These are phyloP conservation scores for Penicillium turbatum DNA, from an alignment of 495 filamentous ascomycete genomes.

Conservation along the genomic window DNA sequence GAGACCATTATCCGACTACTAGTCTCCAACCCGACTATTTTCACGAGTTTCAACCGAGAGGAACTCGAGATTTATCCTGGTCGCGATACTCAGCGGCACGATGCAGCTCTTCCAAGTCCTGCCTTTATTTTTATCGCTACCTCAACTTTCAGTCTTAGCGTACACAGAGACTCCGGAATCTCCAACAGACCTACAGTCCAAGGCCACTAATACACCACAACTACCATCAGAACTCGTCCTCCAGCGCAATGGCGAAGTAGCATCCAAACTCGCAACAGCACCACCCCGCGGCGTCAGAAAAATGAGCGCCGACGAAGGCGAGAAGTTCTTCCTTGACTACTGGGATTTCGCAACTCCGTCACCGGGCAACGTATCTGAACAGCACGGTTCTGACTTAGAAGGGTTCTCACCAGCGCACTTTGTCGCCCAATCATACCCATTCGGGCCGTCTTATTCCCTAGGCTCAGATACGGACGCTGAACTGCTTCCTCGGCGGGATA, in stretches of 20 bases:
- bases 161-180: background rate
- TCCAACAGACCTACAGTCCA: background rate
- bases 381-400: background rate
- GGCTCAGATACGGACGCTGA: slow-evolving; percentile 10
- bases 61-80: background rate
- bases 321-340: slow-evolving; percentile 73
- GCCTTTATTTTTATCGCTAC: background rate
- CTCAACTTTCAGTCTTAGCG: background rate
- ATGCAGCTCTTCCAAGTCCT: background rate
- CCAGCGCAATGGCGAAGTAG: slow-evolving; percentile 26
- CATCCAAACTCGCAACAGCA: slow-evolving; percentile 11
- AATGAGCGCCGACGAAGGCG: slow-evolving; percentile 75
- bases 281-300: slow-evolving; percentile 53
- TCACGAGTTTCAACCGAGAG: background rate
- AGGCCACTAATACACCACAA: too few relatives aligned
- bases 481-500: background rate
- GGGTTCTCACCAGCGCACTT: slow-evolving; percentile 11
- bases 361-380: slow-evolving; percentile 7
- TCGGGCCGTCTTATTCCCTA: slow-evolving; percentile 38
- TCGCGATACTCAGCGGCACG: background rate
- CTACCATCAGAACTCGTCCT: background rate
- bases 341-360: slow-evolving; percentile 45
- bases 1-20: background rate
- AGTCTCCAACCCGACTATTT: background rate
- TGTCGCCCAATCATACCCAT: slow-evolving; percentile 26